These are phyloP conservation scores for Amphichorda felina DNA, from an alignment of 2,329 filamentous ascomycete genomes.

Conservation along the genomic window DNA sequence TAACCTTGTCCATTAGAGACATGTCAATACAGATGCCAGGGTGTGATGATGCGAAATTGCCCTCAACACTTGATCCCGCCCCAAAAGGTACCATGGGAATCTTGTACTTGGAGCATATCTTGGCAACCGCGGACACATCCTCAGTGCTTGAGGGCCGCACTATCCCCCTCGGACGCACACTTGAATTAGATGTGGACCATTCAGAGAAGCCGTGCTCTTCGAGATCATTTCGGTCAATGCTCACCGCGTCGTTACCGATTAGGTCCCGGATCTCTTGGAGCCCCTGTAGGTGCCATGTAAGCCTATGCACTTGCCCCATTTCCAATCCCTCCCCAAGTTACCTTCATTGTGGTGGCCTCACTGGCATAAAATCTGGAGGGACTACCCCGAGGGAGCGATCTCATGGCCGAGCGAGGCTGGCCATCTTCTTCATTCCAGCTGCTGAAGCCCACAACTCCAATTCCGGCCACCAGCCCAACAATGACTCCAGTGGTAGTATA, in stretches of 20 bases:
- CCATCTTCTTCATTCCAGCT: too few relatives aligned
- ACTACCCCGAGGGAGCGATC: too few relatives aligned
- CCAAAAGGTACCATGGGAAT: conserved; percentile 65
- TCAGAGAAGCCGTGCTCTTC: conserved; percentile 56
- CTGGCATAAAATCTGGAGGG: too few relatives aligned
- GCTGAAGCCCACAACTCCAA: too few relatives aligned
- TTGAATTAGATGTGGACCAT: conserved; percentile 57
- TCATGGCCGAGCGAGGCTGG: too few relatives aligned
- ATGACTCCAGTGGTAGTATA: too few relatives aligned
- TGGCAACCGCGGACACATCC: conserved; percentile 53
- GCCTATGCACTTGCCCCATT: too few relatives aligned
- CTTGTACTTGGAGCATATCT: conserved; percentile 46
- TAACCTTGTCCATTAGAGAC: conserved; percentile 51
- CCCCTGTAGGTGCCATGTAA: conserved; percentile 26
- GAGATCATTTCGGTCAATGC: conserved; percentile 51
- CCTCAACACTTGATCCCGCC: conserved; percentile 61
- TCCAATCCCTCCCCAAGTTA: too few relatives aligned
- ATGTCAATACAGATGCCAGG: conserved; percentile 62
- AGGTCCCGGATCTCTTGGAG: conserved; percentile 39
- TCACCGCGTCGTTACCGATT: conserved; percentile 48
- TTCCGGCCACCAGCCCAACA: too few relatives aligned
- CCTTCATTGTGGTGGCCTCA: too few relatives aligned
- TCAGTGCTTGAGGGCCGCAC: conserved; percentile 52
- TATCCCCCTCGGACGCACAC: conserved; percentile 50
- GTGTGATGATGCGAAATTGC: conserved; percentile 55